Percentiles rank a stretch among this genome's conserved stretches.
phyloP scores from a whole-genome alignment of 1,284 basidiomycete genomes.

The Apiotrichum mycotoxinovorans region DNA sequence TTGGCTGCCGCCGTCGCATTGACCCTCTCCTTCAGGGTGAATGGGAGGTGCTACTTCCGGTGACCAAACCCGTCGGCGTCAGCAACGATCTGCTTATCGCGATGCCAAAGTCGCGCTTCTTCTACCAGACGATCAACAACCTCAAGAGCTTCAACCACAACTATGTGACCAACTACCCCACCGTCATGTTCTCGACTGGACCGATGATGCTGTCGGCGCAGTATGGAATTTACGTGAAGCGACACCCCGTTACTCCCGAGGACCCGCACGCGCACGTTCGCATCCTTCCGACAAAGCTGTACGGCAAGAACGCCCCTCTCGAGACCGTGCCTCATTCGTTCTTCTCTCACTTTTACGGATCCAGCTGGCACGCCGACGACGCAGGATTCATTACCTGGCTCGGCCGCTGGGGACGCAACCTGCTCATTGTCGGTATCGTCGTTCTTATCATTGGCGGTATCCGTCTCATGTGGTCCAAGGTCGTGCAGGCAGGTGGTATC shows the following conservation, averaged over 20 bases:
- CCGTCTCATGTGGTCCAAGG: slow-evolving; percentile 56
- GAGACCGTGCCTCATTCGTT: slow-evolving; percentile 84
- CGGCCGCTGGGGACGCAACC: slow-evolving; percentile 73
- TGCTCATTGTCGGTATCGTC: slow-evolving; percentile 76
- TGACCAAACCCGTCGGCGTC: slow-evolving; percentile 93
- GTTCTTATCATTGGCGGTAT: slow-evolving; percentile 67
- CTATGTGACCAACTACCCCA: slow-evolving; percentile 94
- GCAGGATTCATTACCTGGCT: slow-evolving; percentile 89
- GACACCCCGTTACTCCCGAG: slow-evolving; percentile 60
- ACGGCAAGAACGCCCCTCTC: slow-evolving; percentile 90
- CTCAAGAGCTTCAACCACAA: slow-evolving; percentile 89
- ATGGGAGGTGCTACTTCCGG: slow-evolving; percentile 85
- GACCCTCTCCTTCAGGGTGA: slow-evolving; percentile 72
- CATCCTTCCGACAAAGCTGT: slow-evolving; percentile 86
- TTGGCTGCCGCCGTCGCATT: slow-evolving; percentile 85
- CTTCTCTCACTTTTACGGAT: slow-evolving; percentile 94
- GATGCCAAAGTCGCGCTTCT: slow-evolving; percentile 78
- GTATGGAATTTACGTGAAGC: slow-evolving; percentile 74
- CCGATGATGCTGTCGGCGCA: slow-evolving; percentile 88
- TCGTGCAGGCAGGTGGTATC: slow-evolving; percentile 11
- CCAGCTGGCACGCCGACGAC: slow-evolving; percentile 93
- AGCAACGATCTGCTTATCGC: slow-evolving; percentile 97
- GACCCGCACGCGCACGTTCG: slow-evolving; percentile 67
- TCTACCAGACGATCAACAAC: slow-evolving; percentile 88
- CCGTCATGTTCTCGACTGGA: slow-evolving; percentile 99